Base-by-base conservation (phyloP, 805 yeast genomes). In the Jamesozyma piceae region DNA sequence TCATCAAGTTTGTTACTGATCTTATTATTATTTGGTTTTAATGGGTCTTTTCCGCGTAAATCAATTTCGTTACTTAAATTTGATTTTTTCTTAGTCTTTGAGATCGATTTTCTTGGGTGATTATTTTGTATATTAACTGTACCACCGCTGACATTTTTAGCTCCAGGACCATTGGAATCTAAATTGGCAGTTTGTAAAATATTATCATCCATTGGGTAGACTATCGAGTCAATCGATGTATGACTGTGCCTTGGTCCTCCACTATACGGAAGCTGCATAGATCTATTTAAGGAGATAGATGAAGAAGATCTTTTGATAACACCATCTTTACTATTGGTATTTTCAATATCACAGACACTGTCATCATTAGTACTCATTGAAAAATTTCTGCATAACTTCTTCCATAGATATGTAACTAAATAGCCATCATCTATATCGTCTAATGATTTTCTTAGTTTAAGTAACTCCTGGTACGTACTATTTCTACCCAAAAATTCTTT, bases 381-480 rank as follows among this genome's bases (percentile, higher is more conserved):
- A 27, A 49, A 42, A 17, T 59, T 63, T 44, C 63, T 66, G 19
- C 70, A 61, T 2, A 75, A 68, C 43, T 73, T 72, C 54, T 72
- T 70, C 51, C 80, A 60, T 26, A 79, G 56, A 0, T 71, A 68
- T 33, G 75, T 50, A 58, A 80, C 84, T 57, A 79, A 59, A 49
- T 72, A 71, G 1, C 86, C 87, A 56, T 80, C 82, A 56, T 81
- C 86, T 36, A 78, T 72, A 6, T 78, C 73, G 45, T 72, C 73
- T 54, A 80, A 62, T 24, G 77, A 73, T 11, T 70, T 70, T 44
- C 77, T 78, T 46, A 78, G 72, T 41, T 72, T 76, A 36, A 70
- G 69, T 39, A 80, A 52, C 26, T 55, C 58, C n/a, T 46, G 45
- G 41, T 58, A 63, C 18, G 53, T 52, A 14, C 58, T 59, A 44